These are phyloP conservation scores for Ophiostoma australiae DNA, from an alignment of 2,329 filamentous ascomycete species.

Conservation along the genomic window DNA sequence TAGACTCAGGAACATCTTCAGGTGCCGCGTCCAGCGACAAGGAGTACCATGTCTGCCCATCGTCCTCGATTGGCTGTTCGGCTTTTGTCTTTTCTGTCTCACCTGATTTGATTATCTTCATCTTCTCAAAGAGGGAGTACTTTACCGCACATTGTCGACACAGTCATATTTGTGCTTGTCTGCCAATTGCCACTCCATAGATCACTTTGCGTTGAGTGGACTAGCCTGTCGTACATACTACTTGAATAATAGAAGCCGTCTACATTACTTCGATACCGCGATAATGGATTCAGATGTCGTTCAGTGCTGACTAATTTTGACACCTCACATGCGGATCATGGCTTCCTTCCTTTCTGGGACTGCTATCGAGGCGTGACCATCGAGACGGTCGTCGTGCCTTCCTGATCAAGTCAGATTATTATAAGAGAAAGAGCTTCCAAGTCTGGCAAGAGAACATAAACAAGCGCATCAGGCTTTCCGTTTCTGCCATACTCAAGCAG, in stretches of 20 bases:
- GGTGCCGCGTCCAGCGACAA: background rate
- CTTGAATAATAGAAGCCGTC: background rate
- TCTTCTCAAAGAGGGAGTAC: background rate
- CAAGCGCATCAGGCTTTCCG: constrained; percentile 4
- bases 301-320: background rate
- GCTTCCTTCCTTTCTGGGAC: background rate
- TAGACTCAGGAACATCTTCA: background rate
- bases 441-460: background rate
- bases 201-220: background rate
- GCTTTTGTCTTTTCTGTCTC: background rate
- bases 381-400: background rate
- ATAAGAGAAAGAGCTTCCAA: background rate
- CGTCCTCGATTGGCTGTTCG: background rate
- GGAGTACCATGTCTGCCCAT: background rate
- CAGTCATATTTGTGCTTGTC: no score
- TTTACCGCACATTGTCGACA: background rate
- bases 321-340: background rate
- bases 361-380: background rate
- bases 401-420: background rate
- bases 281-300: background rate
- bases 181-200: background rate
- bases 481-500: background rate
- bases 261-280: background rate
- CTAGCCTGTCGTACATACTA: background rate
- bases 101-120: background rate